phyloP scores from a whole-genome alignment of 805 yeast genomes.

The Zygoascus bituminiphila region DNA sequence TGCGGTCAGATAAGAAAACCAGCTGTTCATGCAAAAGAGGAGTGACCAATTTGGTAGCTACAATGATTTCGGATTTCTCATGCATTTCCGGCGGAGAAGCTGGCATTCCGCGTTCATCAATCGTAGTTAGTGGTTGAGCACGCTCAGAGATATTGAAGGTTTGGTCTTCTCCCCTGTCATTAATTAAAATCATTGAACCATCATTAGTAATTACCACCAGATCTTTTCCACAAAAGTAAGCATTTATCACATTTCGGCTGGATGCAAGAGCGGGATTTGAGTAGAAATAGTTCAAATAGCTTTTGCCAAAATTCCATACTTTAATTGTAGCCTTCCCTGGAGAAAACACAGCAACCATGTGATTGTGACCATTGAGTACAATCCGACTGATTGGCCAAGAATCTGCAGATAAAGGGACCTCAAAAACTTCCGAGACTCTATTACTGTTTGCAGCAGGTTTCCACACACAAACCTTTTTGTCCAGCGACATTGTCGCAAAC shows the following conservation, averaged over 20 bases:
- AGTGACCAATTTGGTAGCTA: conserved; percentile 45
- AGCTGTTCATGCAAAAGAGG: conserved; percentile 71
- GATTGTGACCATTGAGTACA: conserved; percentile 10
- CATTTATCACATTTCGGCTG: conserved; percentile 2
- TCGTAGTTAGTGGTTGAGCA: neutral
- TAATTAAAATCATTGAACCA: conserved; percentile 8
- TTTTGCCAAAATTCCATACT: conserved; percentile 12
- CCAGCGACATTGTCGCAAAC: conserved; percentile 65
- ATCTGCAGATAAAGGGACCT: conserved; percentile 19
- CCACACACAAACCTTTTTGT: conserved; percentile 67
- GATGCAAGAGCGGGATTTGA: conserved; percentile 2
- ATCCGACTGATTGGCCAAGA: conserved; percentile 24
- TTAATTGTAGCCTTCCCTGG: conserved; percentile 3
- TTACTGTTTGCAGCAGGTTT: conserved; percentile 22
- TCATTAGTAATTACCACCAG: conserved; percentile 17
- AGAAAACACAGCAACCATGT: conserved; percentile 13
- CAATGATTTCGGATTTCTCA: conserved; percentile 4
- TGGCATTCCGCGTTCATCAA: neutral
- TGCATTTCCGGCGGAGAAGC: neutral
- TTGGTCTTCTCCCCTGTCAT: conserved; percentile 1
- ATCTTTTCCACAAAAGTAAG: conserved; percentile 12
- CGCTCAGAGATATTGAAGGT: conserved; percentile 5
- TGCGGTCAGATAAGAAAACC: conserved; percentile 44
- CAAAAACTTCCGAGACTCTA: conserved; percentile 9
- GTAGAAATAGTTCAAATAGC: conserved; percentile 3